Evolutionary conservation across 805 yeast genomes (phyloP), one percentile per base, ranked within the genome.

Genomic region (Peterozyma xylosa): DNA sequence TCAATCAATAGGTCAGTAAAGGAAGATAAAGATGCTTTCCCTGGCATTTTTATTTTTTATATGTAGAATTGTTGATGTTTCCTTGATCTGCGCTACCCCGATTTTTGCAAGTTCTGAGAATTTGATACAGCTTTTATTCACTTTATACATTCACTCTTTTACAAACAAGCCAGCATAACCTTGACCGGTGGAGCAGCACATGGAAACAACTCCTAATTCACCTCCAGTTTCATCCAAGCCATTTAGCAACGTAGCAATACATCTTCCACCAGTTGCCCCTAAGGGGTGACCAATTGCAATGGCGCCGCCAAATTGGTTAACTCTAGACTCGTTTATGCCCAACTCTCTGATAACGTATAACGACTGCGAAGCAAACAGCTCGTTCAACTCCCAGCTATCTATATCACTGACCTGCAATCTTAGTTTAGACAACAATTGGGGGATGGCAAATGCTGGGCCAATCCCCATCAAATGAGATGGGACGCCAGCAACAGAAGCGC

Each of bases 401-500:
- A 93, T 79, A 47, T 86, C 81, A 43, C 75, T 75, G 42, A 74
- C 57, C 11, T 73, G 47, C 40, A 90, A 57, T 41, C 80, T 76
- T 35, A 97, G 96, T 58, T 82, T 93, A 66, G 87, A 84, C 58
- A 93, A 73, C 35, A 97, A 97, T 74, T 90, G 90, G 68, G 96
- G 96, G 56, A 91, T 80, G 43, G 99, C 96, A 59, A 89, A 72
- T 33, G 96, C 70, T 52, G 99, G 99, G 29, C 98, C 89, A 67
- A 93, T 85, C 44, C 99, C 91, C 75, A 93, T 93, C 69, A 90
- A 95, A 55, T 83, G 76, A 52, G 99, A 99, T 37, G 80, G 80
- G 64, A 88, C 90, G 45, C 95, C 99, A 58, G 98, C 98, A 64
- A 93, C 99, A 67, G 96, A 99, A 96, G 96, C 91, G 48, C 96